phyloP scores from a whole-genome alignment of 108 stramenopile species.

The Aurantiochytrium sp. region DNA sequence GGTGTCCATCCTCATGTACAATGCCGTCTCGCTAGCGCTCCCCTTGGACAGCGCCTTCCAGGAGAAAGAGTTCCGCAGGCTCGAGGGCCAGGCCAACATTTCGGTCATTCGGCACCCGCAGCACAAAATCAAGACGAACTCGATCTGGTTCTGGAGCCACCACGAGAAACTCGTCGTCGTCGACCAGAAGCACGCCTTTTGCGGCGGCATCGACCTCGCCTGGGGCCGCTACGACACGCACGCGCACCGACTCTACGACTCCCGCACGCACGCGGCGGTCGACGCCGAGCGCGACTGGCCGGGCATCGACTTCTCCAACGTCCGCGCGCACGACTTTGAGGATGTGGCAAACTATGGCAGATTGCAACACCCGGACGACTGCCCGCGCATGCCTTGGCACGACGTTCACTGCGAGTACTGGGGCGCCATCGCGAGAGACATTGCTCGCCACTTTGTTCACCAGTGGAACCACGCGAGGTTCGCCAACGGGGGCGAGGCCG shows the following conservation, averaged over 20 bases:
- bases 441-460: conserved; percentile 5
- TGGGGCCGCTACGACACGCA: conserved; percentile 60
- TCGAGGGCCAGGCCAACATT: neutral
- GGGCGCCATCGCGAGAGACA: conserved; percentile 19
- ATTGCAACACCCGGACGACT: neutral
- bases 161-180: conserved; percentile 45
- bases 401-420: neutral
- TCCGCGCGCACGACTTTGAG: neutral
- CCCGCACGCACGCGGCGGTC: neutral
- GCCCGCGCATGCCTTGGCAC: conserved; percentile 34
- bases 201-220: conserved; percentile 67
- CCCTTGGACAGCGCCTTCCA: conserved; percentile 2
- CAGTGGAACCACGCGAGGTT: conserved; percentile 34
- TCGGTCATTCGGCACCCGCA: conserved; percentile 24
- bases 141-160: conserved; percentile 35
- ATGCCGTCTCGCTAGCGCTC: neutral
- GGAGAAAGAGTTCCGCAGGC: neutral
- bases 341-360: neutral
- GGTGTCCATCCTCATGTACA: neutral
- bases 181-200: conserved; percentile 49
- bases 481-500: neutral
- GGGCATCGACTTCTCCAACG: conserved; percentile 26
- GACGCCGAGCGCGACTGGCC: conserved; percentile 28
- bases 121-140: neutral
- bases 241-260: neutral